Base-by-base conservation (phyloP, 169 alveolate genomes). In the Fabrea salina region DNA sequence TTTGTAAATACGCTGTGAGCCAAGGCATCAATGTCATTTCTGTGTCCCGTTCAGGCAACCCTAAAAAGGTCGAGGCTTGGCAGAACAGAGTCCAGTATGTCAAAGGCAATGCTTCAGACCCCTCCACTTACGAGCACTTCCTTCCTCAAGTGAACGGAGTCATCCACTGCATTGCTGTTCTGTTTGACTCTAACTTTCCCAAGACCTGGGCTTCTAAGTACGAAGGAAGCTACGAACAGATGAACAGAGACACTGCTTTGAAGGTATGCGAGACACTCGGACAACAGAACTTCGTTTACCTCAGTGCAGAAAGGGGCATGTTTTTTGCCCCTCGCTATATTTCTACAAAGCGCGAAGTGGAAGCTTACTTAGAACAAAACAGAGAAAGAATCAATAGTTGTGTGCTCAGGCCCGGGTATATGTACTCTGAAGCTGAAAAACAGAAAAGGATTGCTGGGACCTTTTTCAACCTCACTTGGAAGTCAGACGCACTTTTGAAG, bases 221-320 rank as follows among this genome's bases (percentile, higher is more conserved):
- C 40, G 59, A 54, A 11, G 56, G 59, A 30, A 50, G 83, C 32
- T 75, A 75, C n/a, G 82, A 75, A 25, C 82, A 75, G 4, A 50
- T 59, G 75, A 75, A 75, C 50, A 41, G 82, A 66, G 82, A 75
- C 37, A 64, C 81, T 22, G 82, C 82, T 7, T 41, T 67, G 43
- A 5, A n/a, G 7, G 25, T 41, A 6, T 13, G 25, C 5, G 32
- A 67, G 32, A n/a, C 32, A 13, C 6, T 33, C 11, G 11, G 25
- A 33, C 5, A 6, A 5, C 7, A 33, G 43, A 13, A 16, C 56
- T 67, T 67, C 30, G 78, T 67, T 13, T 67, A 8, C 32, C 7
- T 67, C 6, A n/a, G 47, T n/a, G 78, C 78, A 11, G 78, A 33
- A 25, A 35, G 67, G 11, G 78, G 78, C 7, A 5, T 33, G 64